Base-by-base conservation (phyloP, 176 grass and related monocot genomes). In the Tillandsia leiboldiana region DNA sequence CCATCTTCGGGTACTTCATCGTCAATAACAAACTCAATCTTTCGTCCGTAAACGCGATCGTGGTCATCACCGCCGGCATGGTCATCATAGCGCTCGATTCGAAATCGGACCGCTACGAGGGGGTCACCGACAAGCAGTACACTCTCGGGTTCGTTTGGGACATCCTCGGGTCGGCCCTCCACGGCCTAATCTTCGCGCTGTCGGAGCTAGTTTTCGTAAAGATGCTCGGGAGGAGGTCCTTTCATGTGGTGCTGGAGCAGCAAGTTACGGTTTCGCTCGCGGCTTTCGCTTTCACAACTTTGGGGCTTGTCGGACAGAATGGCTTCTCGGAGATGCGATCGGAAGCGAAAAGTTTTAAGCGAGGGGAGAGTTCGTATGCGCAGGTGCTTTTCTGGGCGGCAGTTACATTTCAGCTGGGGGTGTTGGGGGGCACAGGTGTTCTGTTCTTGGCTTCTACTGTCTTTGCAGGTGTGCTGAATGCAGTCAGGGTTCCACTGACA, bases 201-300 rank as follows among this genome's bases (percentile, higher is more conserved):
- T 97, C 93, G 9, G 89, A 97, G 75, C 81, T 90, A 42, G 86
- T 90, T 59, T 92, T 97, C 68, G 58, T 71, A 8, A 83, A 50
- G 50, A 51, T 80, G 49, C 66, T 95, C 15, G 86, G 91, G 8
- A 26, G 73, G 73, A 77, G 87, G 58, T 90, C 87, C 0, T 92
- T 97, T 73, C 86, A 97, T 74, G 86, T 97, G 2, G 86, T 97
- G 49, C 65, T 92, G 64, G 93, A 97, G 89, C 89, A 97, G 80
- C 93, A 97, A 75, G 86, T 77, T 24, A 88, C 82, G 50, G 89
- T 97, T 73, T 90, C 86, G 42, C 72, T 96, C 51, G 59, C 51
- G 23, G 89, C 89, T 10, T 97, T 97, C 77, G 71, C 59, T 10
- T 87, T 92, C 93, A 97, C 93, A 29, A 83, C 93, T 22, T 58